Base-by-base conservation (phyloP, 1,284 basidiomycete genomes). In the Ganoderma meredithae region DNA sequence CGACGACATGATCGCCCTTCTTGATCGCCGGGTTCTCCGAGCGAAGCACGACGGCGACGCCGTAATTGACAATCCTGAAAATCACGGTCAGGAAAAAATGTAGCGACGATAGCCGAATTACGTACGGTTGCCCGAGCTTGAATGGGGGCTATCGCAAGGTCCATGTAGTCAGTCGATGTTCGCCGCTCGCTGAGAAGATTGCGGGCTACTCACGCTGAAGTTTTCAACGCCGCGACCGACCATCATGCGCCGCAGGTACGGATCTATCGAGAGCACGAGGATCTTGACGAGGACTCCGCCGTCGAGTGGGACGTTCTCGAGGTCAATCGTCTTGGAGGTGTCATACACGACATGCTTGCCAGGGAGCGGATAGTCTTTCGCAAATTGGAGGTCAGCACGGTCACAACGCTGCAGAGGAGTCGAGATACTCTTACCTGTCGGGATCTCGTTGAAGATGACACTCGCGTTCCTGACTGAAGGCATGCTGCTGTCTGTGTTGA, bases 221-320 rank as follows among this genome's bases (percentile, higher is more conserved):
- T 39, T 58, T 19, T 58, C 7, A 36, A 9, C 52, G n/a, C 22
- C 36, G 9, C 76, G 68, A 7, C 66, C 71, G 9, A 78, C 74
- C 85, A 86, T 81, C 60, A 73, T 65, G 15, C 75, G 76, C 36
- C 79, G 75, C 77, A 86, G 72, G 75, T 86, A 87, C 0, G 86
- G 86, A 71, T 88, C 86, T 36, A 87, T 77, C 17, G 81, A 83
- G 5, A 86, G 72, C 0, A 81, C 80, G 25, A 87, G 77, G 4
- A 81, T 80, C 77, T 88, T 87, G 64, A 86, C 68, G 22, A 89
- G 78, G 69, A 87, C 76, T 1, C 86, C 86, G n/a, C 87, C 88
- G 63, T 86, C 76, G 22, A 88, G 77, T 3, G 82, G 73, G 0
- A 82, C 82, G 25, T 71, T 83, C 2, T 87, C 84, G 43, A 85